Evolutionary conservation across 2,329 filamentous ascomycete species (phyloP).

Genomic region (Verticillium tricorpus): DNA sequence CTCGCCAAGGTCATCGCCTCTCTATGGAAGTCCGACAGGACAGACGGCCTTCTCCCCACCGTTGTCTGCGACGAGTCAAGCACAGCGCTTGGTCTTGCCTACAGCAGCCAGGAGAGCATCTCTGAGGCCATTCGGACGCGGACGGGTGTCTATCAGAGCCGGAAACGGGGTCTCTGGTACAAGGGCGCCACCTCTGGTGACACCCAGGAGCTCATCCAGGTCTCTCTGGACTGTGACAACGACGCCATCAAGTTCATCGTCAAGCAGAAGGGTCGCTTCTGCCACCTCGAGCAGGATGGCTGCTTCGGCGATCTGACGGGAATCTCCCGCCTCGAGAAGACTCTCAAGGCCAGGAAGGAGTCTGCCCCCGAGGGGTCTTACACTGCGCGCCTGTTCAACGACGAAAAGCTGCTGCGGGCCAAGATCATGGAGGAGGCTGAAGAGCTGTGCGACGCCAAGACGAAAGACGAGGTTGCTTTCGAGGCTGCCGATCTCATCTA

Average conservation of each 20-base stretch:
- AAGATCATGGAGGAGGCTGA: conserved; percentile 99
- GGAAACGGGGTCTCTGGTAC: conserved; percentile 93
- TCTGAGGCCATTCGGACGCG: conserved; percentile 76
- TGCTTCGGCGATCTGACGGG: conserved; percentile 87
- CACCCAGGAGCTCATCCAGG: conserved; percentile 79
- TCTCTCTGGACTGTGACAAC: conserved; percentile 87
- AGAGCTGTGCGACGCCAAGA: conserved; percentile 83
- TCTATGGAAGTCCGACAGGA: conserved; percentile 74
- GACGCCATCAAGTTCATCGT: conserved; percentile 91
- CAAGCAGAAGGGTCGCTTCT: conserved; percentile 87
- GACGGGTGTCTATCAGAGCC: conserved; percentile 87
- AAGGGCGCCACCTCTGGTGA: conserved; percentile 95
- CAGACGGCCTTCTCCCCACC: conserved; percentile 82
- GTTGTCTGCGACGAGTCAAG: conserved; percentile 87
- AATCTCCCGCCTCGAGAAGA: conserved; percentile 81
- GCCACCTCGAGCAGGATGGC: conserved; percentile 84
- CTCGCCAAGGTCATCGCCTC: conserved; percentile 68
- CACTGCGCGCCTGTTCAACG: conserved; percentile 87
- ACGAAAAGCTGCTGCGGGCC: conserved; percentile 80
- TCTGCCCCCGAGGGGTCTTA: conserved; percentile 88
- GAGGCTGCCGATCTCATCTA: conserved; percentile 95
- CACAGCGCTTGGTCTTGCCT: conserved; percentile 81
- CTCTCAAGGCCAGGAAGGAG: conserved; percentile 72
- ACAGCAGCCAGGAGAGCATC: conserved; percentile 89
- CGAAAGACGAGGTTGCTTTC: conserved; percentile 80